Base-by-base conservation (phyloP, 768 basidiomycete genomes). In the Tulasnella sp. region DNA sequence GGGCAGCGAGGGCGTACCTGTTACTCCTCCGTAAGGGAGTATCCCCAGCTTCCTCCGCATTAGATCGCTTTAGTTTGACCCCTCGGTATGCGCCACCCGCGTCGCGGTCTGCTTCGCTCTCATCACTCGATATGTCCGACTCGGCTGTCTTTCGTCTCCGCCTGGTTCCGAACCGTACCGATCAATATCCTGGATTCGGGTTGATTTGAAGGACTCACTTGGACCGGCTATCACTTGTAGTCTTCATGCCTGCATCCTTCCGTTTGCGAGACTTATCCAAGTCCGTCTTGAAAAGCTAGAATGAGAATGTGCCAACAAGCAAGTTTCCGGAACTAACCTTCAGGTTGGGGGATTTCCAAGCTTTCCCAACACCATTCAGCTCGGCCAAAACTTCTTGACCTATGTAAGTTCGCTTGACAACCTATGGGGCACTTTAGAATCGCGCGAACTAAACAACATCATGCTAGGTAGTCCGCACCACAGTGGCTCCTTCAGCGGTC, bases 381-480 rank as follows among this genome's bases (percentile, higher is more conserved):
- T 22, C 82, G 78, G 25, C 86, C 77, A 15, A 88, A 87, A 69
- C 89, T 86, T 64, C 88, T 88, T 22, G 91, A 87, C 38, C 96
- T 83, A 80, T 91, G 95, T 4, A 64, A 14, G 87, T 84, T 0
- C 88, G 91, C 80, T 89, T 89, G 72, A 89, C 71, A 74, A 92
- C 89, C 93, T 94, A 64, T 4, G 36, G 40, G 34, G 25, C 17
- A 14, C 15, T 76, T 68, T 34, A 58, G 38, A 11, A 7, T 45
- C 40, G 38, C 12, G 76, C n/a, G 45, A 12, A 12, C 42, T 6
- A 7, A 25, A 40, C 22, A n/a, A 38, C 68, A 22, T 37, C 25
- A 64, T 29, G 15, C 64, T 36, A 31, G 70, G 34, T 58, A 17
- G 54, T 54, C 40, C 80, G 68, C 67, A 89, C 93, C 87, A 90